A percentile compares a stretch with the other conserved stretches of the same genome.
These are phyloP conservation scores for Leishmania lainsoni DNA, from an alignment of 208 protist species.

Conservation along the genomic window DNA sequence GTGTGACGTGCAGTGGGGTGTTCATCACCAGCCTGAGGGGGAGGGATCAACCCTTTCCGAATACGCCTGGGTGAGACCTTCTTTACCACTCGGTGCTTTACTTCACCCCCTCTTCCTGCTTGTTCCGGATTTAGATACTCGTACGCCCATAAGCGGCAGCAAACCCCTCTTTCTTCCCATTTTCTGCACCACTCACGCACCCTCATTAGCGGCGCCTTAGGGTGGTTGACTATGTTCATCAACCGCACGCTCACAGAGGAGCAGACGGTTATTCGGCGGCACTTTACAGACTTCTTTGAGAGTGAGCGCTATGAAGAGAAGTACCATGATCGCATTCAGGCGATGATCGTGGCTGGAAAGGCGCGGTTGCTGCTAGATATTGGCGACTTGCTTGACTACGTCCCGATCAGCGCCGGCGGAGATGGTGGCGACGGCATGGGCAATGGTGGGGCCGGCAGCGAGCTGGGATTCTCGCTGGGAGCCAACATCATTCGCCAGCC, in stretches of 20 bases:
- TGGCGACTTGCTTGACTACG: conserved; percentile 90
- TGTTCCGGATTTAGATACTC: background rate
- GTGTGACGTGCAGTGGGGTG: background rate
- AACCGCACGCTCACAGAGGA: conserved; percentile 87
- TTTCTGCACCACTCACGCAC: background rate
- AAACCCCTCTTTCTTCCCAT: background rate
- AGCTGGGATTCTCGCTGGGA: conserved; percentile 50
- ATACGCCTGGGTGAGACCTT: background rate
- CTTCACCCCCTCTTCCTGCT: background rate
- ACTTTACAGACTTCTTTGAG: conserved; percentile 92
- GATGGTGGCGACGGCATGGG: background rate
- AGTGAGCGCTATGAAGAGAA: conserved; percentile 83
- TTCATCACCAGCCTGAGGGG: background rate
- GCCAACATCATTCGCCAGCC: conserved; percentile 81
- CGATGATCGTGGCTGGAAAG: conserved; percentile 85
- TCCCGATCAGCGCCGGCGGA: conserved; percentile 32
- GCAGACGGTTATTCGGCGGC: conserved; percentile 85
- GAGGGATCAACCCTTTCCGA: background rate
- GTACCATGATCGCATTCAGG: conserved; percentile 78
- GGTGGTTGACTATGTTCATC: conserved; percentile 51
- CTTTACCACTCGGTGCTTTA: background rate
- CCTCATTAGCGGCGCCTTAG: background rate
- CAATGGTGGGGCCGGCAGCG: conserved; percentile 6
- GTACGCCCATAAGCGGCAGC: conserved; percentile 12
- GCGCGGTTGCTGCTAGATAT: conserved; percentile 91